phyloP scores from a whole-genome alignment of 2,329 filamentous ascomycete species.

The Zymoseptoria ardabiliae region DNA sequence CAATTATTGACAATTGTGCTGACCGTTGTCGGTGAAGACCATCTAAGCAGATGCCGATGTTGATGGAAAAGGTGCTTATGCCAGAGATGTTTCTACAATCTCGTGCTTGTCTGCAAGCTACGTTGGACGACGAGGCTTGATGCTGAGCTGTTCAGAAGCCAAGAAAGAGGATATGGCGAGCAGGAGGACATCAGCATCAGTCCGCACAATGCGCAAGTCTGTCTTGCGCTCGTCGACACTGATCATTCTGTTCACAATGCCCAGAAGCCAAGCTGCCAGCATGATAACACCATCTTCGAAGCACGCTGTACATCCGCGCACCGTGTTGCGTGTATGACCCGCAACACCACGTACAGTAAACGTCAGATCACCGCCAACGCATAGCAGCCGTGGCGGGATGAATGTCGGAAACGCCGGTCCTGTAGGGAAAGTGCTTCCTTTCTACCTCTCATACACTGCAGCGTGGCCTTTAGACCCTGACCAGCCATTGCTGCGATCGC shows the following conservation, averaged over 20 bases:
- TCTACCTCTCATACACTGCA: background rate
- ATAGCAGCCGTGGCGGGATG: background rate
- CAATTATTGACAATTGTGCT: background rate
- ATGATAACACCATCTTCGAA: background rate
- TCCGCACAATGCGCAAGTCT: background rate
- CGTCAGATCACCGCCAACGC: background rate
- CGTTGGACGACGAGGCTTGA: background rate
- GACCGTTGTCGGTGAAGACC: background rate
- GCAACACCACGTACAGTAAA: background rate
- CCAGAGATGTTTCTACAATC: background rate
- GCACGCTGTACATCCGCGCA: background rate
- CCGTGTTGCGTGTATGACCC: background rate
- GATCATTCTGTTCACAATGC: background rate
- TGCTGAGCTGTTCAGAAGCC: background rate
- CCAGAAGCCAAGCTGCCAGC: background rate
- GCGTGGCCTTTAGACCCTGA: background rate
- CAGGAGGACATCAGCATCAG: background rate
- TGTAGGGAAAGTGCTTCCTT: background rate
- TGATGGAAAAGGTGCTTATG: background rate
- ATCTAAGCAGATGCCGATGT: background rate
- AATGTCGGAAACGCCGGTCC: background rate
- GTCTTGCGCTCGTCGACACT: background rate
- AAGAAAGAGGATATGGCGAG: background rate
- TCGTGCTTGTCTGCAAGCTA: background rate
- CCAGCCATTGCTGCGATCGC: background rate